phyloP scores from a whole-genome alignment of 768 basidiomycete species.

The Wakefieldia striispora region DNA sequence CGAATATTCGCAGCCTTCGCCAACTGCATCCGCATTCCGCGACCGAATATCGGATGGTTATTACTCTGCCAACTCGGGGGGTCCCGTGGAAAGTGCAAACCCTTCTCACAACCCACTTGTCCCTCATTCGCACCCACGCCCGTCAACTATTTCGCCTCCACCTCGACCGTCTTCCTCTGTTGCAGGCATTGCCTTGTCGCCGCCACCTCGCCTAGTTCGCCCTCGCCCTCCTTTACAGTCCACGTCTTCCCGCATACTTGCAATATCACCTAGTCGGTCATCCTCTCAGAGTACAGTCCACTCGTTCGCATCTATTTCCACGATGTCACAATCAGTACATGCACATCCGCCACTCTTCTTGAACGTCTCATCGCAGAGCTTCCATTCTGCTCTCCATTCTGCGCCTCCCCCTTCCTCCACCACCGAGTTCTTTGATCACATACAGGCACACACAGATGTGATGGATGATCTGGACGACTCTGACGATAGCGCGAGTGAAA shows the following conservation, averaged over 20 bases:
- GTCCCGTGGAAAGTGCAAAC: conserved; percentile 10
- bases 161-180: conserved; percentile 62
- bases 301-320: conserved; percentile 30
- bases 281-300: conserved; percentile 31
- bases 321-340: conserved; percentile 19
- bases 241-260: conserved; percentile 15
- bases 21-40: conserved; percentile 78
- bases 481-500: conserved; percentile 42
- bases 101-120: conserved; percentile 22
- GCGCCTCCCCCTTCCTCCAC: conserved; percentile 66
- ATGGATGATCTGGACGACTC: conserved; percentile 73
- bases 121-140: conserved; percentile 20
- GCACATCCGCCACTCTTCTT: conserved; percentile 34
- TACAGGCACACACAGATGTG: conserved; percentile 66
- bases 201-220: conserved; percentile 40
- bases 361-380: conserved; percentile 44
- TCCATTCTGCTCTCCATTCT: conserved; percentile 49
- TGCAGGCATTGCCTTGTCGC: conserved; percentile 52
- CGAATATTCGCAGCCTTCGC: conserved; percentile 68
- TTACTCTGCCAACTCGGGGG: conserved; percentile 29
- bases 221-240: conserved; percentile 20
- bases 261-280: conserved; percentile 19
- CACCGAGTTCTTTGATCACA: conserved; percentile 72
- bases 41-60: conserved; percentile 44
- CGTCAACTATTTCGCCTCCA: conserved; percentile 50